Evolutionary conservation across 805 yeast genomes (phyloP).

Genomic region (Ogataea thermomethanolica): DNA sequence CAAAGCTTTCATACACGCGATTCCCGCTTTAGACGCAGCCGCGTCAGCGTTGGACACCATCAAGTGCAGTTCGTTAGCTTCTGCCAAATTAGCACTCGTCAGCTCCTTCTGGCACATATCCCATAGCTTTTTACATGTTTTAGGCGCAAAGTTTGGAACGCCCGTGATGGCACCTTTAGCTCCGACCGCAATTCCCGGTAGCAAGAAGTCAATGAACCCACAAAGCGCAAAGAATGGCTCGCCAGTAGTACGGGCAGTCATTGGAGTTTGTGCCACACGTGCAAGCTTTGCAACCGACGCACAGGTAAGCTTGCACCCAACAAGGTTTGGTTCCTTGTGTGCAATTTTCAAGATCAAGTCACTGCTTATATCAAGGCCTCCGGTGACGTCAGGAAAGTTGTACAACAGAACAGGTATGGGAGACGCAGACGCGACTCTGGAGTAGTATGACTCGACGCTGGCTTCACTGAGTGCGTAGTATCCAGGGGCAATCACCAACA

Average conservation of each 20-base stretch:
- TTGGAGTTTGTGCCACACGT: conserved; percentile 13
- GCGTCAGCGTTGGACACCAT: conserved; percentile 17
- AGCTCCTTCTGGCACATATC: conserved; percentile 7
- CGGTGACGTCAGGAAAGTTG: conserved; percentile 37
- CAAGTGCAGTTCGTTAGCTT: conserved; percentile 10
- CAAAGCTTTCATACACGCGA: conserved; percentile 17
- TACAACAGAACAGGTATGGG: conserved; percentile 36
- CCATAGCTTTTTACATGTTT: conserved; percentile 17
- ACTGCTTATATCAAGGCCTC: conserved; percentile 28
- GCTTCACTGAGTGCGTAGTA: conserved; percentile 35
- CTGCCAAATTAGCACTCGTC: conserved; percentile 5
- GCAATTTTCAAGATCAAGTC: conserved; percentile 14
- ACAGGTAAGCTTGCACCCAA: conserved; percentile 17
- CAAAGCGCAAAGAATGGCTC: conserved; percentile 14
- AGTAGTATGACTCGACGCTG: conserved; percentile 33
- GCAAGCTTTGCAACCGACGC: conserved; percentile 18
- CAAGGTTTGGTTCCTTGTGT: conserved; percentile 9
- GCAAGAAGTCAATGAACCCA: conserved; percentile 17
- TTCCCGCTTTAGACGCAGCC: conserved; percentile 17
- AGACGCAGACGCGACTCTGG: conserved; percentile 31
- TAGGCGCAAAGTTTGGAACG: conserved; percentile 21
- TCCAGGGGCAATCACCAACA: conserved; percentile 35
- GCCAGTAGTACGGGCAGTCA: conserved; percentile 9
- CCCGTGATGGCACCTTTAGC: conserved; percentile 19
- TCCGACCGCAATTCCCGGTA: conserved; percentile 17